These are phyloP conservation scores for Hypoxylon sp. DNA, from an alignment of 2,329 filamentous ascomycete genomes.

Conservation along the genomic window DNA sequence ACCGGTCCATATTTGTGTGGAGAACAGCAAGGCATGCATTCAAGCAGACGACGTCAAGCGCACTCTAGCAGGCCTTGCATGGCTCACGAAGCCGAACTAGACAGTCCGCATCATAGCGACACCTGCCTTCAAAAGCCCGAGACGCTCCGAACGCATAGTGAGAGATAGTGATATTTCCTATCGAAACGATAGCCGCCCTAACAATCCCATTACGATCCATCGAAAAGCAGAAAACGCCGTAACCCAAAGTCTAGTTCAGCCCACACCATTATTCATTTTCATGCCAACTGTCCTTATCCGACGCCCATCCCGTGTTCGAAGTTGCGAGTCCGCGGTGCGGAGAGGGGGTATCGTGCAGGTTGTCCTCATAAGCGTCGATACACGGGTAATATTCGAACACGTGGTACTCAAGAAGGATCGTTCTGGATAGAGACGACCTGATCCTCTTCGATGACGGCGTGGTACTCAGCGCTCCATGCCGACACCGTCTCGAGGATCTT, in stretches of 20 bases:
- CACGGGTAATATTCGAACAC: conserved; percentile 2
- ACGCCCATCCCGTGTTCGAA: conserved; percentile 20
- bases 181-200: conserved; percentile 26
- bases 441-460: conserved; percentile 81
- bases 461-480: conserved; percentile 66
- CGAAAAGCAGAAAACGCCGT: conserved; percentile 21
- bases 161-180: conserved; percentile 33
- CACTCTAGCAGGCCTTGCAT: conserved; percentile 5
- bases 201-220: conserved; percentile 1
- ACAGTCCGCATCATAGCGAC: not conserved
- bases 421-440: conserved; percentile 67
- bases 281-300: conserved; percentile 13
- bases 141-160: not conserved
- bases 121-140: not conserved
- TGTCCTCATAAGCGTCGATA: conserved; percentile 7
- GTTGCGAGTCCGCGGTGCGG: conserved; percentile 14
- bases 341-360: conserved; percentile 37
- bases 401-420: conserved; percentile 42
- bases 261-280: conserved; percentile 18
- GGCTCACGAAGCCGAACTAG: not conserved
- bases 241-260: conserved; percentile 27
- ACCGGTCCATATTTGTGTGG: not conserved
- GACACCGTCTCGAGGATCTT: conserved; percentile 77
- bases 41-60: not conserved
- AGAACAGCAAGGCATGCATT: not conserved